Conservation (phyloP, 441 rosid species). For the Gossypium laxum region DNA sequence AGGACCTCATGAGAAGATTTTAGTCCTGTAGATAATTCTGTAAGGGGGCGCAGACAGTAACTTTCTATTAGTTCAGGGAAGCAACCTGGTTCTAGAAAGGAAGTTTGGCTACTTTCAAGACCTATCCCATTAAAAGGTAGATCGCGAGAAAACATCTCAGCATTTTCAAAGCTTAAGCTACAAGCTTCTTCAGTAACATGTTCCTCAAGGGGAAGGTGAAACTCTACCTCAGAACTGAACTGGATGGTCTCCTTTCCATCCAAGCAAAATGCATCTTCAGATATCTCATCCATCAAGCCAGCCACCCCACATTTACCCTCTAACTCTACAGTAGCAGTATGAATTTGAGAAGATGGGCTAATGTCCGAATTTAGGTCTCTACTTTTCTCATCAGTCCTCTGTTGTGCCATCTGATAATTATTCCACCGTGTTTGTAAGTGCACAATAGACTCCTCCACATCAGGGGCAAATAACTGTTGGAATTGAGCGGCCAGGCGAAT, state of each 20-base stretch:
- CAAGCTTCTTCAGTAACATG: constrained; percentile 35
- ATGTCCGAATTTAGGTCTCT: constrained; percentile 19
- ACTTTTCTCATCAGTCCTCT: constrained; percentile 31
- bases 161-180: constrained; percentile 28
- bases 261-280: constrained; percentile 65
- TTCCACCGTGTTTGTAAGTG: constrained; percentile 88
- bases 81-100: constrained; percentile 37
- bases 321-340: constrained; percentile 25
- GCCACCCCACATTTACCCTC: constrained; percentile 24
- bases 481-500: constrained; percentile 69
- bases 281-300: constrained; percentile 77
- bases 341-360: constrained; percentile 34
- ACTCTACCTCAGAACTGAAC: constrained; percentile 33
- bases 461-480: constrained; percentile 83
- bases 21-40: constrained; percentile 50
- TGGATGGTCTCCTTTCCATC: constrained; percentile 35
- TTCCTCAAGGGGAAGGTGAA: constrained; percentile 32
- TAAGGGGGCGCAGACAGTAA: constrained; percentile 47
- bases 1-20: constrained; percentile 30
- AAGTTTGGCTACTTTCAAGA: constrained; percentile 44
- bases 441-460: constrained; percentile 73
- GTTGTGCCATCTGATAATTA: constrained; percentile 47
- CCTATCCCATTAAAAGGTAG: constrained; percentile 32
- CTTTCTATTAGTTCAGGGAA: constrained; percentile 76
- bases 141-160: constrained; percentile 31